Evolutionary conservation across 2,329 filamentous ascomycete genomes (phyloP), one percentile per base, ranked within the genome.

Genomic region (Fusarium guadeloupense): DNA sequence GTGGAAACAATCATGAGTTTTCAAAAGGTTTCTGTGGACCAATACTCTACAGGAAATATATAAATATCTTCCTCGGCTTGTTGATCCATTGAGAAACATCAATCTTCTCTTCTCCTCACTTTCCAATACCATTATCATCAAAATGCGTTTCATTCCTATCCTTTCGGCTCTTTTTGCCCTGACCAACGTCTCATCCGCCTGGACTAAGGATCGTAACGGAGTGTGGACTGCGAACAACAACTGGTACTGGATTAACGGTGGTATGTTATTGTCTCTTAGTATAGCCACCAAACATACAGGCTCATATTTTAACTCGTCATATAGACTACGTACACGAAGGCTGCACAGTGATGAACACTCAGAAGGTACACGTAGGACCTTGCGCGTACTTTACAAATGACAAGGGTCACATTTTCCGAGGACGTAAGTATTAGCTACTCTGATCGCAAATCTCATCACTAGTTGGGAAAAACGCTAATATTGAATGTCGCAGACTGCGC

Each of bases 181-280:
- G 12, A 19, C 38, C 5, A 41, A 30, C 30, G 17, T 49, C 6
- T 49, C 51, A 7, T 42, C 17, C 1, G 51, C 51, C 37, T 54
- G 51, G 51, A 54, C 51, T 19, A 12, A 54, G 10, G 51, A 54
- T 9, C 5, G 9, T 5, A 43, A 54, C 19, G 44, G 44, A 42
- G 51, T 54, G 23, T 54, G 51, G 51, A 42, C 37, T 5, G 51
- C 51, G 12, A 54, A 54, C 17, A 54, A 54, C 37, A 49, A 54
- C 37, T 49, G 31, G 30, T 43, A 54, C 17, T 54, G 51, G 51
- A 54, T 54, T 8, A 17, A 19, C n/a, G 44, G 44, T 19, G 44
- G 51, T 43, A 25, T 42, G 44, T 42, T 2, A 7, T 40, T 19
- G 10, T 23, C 12, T 14, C 20, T 14, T 3, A 4, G 23, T 41